Percentiles rank a stretch among this genome's conserved stretches.
Evolutionary conservation across 768 basidiomycete genomes (phyloP).

Genomic region (Ramaria rubella): DNA sequence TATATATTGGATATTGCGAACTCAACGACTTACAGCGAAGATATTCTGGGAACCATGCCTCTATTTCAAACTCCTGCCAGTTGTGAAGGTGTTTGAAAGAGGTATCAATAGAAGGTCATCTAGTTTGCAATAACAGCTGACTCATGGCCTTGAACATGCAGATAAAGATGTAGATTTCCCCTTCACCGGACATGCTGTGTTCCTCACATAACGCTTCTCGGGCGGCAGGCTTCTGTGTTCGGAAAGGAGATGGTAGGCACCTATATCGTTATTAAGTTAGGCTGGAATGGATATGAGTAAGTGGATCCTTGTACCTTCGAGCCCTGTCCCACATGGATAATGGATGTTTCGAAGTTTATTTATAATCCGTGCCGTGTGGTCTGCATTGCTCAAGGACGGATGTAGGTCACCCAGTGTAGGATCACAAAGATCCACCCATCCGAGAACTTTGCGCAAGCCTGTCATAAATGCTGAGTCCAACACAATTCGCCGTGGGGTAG

Average conservation of each 20-base stretch:
- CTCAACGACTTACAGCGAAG: slow-evolving; percentile 10
- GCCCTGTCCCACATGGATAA: slow-evolving; percentile 21
- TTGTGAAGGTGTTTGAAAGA: no score
- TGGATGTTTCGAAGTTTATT: slow-evolving; percentile 13
- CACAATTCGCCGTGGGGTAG: slow-evolving; percentile 21
- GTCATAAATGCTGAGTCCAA: slow-evolving; percentile 21
- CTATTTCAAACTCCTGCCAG: no score
- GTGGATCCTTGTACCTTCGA: slow-evolving; percentile 15
- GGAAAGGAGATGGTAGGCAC: slow-evolving; percentile 3
- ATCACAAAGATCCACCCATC: slow-evolving; percentile 20
- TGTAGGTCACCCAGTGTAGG: no score
- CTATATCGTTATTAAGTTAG: neutral
- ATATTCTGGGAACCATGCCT: no score
- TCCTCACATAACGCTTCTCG: slow-evolving; percentile 18
- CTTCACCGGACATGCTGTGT: slow-evolving; percentile 5
- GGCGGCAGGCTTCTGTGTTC: slow-evolving; percentile 5
- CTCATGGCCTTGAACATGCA: no score
- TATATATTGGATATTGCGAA: neutral
- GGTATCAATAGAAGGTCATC: slow-evolving; percentile 12
- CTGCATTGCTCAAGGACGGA: no score
- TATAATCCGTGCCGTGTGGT: no score
- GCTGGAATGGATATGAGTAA: no score
- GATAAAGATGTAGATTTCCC: slow-evolving; percentile 14
- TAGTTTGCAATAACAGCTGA: slow-evolving; percentile 11
- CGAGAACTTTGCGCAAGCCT: no score